Percentiles rank a stretch among this genome's conserved stretches.
These are phyloP conservation scores for Cytospora paraplurivora DNA, from an alignment of 2,329 filamentous ascomycete species.

Conservation along the genomic window DNA sequence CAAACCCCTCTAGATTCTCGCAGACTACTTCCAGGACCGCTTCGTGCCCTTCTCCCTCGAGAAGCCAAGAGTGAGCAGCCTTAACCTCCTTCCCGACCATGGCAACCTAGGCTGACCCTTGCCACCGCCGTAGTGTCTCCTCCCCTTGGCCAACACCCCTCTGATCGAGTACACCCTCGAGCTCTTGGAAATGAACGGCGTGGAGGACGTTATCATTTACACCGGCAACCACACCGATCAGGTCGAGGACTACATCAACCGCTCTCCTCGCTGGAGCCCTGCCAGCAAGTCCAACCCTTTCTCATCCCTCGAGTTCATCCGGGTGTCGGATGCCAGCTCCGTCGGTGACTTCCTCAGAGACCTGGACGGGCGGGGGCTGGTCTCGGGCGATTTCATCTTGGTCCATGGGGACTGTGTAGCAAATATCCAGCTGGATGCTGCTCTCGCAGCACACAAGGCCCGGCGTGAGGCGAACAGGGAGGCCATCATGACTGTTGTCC, in stretches of 20 bases:
- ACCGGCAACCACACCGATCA: conserved; percentile 84
- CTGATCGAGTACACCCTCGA: conserved; percentile 98
- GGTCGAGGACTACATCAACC: conserved; percentile 82
- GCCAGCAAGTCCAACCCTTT: conserved; percentile 65
- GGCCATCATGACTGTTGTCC: conserved; percentile 95
- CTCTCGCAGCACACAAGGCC: conserved; percentile 76
- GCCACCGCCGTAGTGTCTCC: conserved; percentile 67
- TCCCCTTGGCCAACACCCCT: conserved; percentile 90
- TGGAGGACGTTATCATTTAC: conserved; percentile 93
- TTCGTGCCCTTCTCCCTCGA: conserved; percentile 90
- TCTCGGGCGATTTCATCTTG: conserved; percentile 87
- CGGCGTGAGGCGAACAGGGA: conserved; percentile 84
- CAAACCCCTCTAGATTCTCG: conserved; percentile 66
- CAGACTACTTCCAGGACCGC: conserved; percentile 91
- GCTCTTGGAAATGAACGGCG: conserved; percentile 90
- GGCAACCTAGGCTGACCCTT: conserved; percentile 26
- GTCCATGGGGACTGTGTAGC: conserved; percentile 92
- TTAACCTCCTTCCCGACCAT: conserved; percentile 2
- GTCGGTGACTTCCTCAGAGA: conserved; percentile 95
- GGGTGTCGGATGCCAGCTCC: conserved; percentile 78
- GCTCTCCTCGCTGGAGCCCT: conserved; percentile 71
- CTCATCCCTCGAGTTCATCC: conserved; percentile 77
- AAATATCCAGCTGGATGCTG: conserved; percentile 81
- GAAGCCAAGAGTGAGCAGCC: conserved; percentile 72
- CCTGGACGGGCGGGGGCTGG: conserved; percentile 80